A percentile compares a stretch with the other conserved stretches of the same genome.
These are phyloP conservation scores for Gentiana straminea DNA, from an alignment of 257 asterid genomes.

Conservation along the genomic window DNA sequence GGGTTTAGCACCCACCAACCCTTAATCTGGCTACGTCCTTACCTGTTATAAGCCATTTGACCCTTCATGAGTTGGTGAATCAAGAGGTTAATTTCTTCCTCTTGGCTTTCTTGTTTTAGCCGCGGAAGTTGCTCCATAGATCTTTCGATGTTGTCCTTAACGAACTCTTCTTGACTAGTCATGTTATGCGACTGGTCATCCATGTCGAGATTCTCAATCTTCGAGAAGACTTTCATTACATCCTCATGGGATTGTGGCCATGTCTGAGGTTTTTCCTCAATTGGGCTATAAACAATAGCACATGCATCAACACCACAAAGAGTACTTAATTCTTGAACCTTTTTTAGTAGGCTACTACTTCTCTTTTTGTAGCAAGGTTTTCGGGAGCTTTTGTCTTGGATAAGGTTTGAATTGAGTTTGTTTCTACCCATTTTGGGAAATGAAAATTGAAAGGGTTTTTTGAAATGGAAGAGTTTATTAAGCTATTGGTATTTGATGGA, in stretches of 20 bases:
- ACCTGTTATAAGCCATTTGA: too few relatives aligned
- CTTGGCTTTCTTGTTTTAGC: background rate
- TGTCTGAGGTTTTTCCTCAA: too few relatives aligned
- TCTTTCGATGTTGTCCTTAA: background rate
- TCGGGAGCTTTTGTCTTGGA: background rate
- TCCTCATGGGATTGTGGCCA: background rate
- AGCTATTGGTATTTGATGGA: too few relatives aligned
- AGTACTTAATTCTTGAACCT: too few relatives aligned
- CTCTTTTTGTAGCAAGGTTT: background rate
- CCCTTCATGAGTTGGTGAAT: conserved; percentile 2
- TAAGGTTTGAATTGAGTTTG: too few relatives aligned
- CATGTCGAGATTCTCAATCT: background rate
- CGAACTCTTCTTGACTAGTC: conserved; percentile 5
- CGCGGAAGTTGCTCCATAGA: background rate
- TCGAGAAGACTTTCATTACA: background rate
- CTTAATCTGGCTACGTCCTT: too few relatives aligned
- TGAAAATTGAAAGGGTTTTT: too few relatives aligned
- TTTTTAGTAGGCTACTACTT: background rate
- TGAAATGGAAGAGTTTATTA: too few relatives aligned
- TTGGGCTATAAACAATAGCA: too few relatives aligned
- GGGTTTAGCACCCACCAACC: too few relatives aligned
- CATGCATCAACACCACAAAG: too few relatives aligned
- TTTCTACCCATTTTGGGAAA: too few relatives aligned
- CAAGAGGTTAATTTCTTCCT: background rate
- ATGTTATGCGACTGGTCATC: background rate